Evolutionary conservation across 805 yeast species (phyloP).

Genomic region (Martiniozyma abietophila): DNA sequence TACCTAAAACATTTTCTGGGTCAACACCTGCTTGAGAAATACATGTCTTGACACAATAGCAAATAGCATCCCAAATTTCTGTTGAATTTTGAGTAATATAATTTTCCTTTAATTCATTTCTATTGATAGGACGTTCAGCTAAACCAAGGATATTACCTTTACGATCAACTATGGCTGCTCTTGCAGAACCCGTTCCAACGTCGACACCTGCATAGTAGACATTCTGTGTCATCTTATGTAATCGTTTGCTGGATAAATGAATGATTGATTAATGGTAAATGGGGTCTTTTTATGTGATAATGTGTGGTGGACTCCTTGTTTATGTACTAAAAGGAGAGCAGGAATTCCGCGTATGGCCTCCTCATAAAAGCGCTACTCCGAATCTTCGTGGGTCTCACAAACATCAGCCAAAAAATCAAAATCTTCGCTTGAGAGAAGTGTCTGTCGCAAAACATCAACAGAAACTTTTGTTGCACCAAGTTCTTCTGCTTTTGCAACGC

Average conservation of each 20-base stretch:
- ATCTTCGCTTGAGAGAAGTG: conserved; percentile 78
- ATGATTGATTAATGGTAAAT: too few species aligned
- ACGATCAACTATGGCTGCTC: conserved; percentile 86
- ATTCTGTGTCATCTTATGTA: too few species aligned
- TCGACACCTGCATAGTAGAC: conserved; percentile 32
- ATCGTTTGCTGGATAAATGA: too few species aligned
- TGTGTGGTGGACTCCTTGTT: too few species aligned
- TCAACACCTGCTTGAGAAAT: conserved; percentile 68
- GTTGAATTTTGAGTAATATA: conserved; percentile 79
- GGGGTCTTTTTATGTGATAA: too few species aligned
- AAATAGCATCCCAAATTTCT: conserved; percentile 86
- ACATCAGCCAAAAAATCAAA: conserved; percentile 87
- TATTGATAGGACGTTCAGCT: conserved; percentile 67
- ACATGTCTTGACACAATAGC: conserved; percentile 71
- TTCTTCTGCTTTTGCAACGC: conserved; percentile 66
- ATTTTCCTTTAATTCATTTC: conserved; percentile 66
- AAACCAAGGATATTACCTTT: conserved; percentile 73
- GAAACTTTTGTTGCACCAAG: conserved; percentile 73
- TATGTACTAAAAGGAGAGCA: not conserved
- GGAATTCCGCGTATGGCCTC: not conserved
- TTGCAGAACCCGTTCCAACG: conserved; percentile 94
- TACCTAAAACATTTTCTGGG: conserved; percentile 61
- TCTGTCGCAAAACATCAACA: conserved; percentile 74
- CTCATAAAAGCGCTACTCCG: not conserved
- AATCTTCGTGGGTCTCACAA: conserved; percentile 21